Base-by-base conservation (phyloP, 352 stramenopile genomes). In the Pythium biforme region DNA sequence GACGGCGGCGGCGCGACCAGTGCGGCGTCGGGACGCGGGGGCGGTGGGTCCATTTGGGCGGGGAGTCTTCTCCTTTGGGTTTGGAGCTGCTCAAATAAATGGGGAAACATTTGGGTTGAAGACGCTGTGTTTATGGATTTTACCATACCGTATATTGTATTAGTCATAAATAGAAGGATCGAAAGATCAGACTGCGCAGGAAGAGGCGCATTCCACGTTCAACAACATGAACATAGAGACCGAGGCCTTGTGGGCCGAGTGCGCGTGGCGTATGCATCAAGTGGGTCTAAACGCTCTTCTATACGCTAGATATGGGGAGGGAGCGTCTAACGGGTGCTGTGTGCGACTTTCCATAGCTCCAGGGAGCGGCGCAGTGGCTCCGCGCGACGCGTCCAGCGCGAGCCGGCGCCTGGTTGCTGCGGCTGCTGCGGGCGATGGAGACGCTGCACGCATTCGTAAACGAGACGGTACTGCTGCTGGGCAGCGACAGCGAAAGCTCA, bases 181-280 rank as follows among this genome's bases (percentile, higher is more conserved):
- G 20, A 27, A 29, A 20, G n/a, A n/a, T n/a, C n/a, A n/a, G n/a
- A n/a, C n/a, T n/a, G n/a, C n/a, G n/a, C n/a, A n/a, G n/a, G n/a
- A n/a, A n/a, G n/a, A n/a, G n/a, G n/a, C n/a, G n/a, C n/a, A n/a
- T n/a, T n/a, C n/a, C n/a, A n/a, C n/a, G n/a, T n/a, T n/a, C n/a
- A n/a, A n/a, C n/a, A n/a, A n/a, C n/a, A n/a, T n/a, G n/a, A n/a
- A n/a, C n/a, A 56, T 56, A 19, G 50, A 33, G 2, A 9, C 31
- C 12, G 39, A 12, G 1, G 40, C 20, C 3, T 17, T 52, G 40
- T 62, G 55, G 55, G 34, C 29, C 43, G 55, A 48, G 54, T 55
- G 55, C 31, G 46, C 20, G 17, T 62, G 43, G 43, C 45, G 55
- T 3, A 62, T 62, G 55, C 55, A 48, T 7, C 55, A 62, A n/a